Evolutionary conservation across 1,139 yeast genomes (phyloP).

Genomic region (Geotrichum fermentans): DNA sequence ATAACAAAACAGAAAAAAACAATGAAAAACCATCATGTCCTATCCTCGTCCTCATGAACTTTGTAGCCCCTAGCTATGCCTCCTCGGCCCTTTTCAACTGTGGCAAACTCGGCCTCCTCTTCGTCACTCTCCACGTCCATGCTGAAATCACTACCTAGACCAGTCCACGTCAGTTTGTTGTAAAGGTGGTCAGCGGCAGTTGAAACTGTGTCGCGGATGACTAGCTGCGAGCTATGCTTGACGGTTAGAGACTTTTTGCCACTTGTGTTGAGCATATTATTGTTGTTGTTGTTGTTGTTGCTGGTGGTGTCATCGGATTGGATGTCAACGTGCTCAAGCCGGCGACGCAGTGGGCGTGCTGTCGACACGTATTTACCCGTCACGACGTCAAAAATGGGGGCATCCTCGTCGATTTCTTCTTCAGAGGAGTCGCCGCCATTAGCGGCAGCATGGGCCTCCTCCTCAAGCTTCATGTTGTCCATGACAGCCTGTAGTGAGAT

Average conservation of each 20-base stretch:
- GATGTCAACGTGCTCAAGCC: conserved; percentile 59
- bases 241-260: conserved; percentile 36
- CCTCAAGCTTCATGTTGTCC: conserved; percentile 30
- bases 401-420: conserved; percentile 49
- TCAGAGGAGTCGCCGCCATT: conserved; percentile 27
- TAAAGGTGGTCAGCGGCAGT: conserved; percentile 81
- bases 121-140: conserved; percentile 35
- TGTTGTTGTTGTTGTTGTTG: conserved; percentile 18
- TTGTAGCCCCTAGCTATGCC: conserved; percentile 89
- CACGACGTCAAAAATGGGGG: conserved; percentile 84
- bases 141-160: conserved; percentile 78
- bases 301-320: conserved; percentile 27
- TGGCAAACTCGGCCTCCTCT: conserved; percentile 45
- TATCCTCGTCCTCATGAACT: conserved; percentile 28
- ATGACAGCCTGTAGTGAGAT: conserved; percentile 64
- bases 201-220: conserved; percentile 74
- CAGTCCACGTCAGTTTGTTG: conserved; percentile 69
- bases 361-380: conserved; percentile 69
- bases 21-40: conserved; percentile 8
- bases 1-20: too few relatives aligned
- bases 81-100: conserved; percentile 70
- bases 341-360: conserved; percentile 63
- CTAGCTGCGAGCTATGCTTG: conserved; percentile 55
- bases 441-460: conserved; percentile 30
- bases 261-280: conserved; percentile 23